Conservation (phyloP, 768 basidiomycete genomes). For the Multifurca ochricompacta region DNA sequence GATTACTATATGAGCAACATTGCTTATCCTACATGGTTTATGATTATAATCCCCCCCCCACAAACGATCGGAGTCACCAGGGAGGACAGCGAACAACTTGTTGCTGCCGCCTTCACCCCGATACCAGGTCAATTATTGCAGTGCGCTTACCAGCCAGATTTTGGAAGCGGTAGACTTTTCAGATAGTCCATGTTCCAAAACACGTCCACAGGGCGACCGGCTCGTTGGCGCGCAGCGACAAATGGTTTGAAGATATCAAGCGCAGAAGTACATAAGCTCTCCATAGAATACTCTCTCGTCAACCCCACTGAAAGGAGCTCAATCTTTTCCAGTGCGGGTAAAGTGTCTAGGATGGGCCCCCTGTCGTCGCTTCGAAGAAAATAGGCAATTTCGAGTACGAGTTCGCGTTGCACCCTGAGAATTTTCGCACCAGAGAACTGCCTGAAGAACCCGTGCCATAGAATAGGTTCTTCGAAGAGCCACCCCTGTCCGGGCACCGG, state of each 20-base stretch:
- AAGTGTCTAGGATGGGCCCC: not conserved
- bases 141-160: no score
- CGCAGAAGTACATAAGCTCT: not conserved
- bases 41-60: no score
- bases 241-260: not conserved
- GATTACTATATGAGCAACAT: no score
- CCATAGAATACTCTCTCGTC: fast-evolving
- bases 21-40: no score
- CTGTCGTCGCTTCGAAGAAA: not conserved
- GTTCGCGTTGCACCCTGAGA: not conserved
- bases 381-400: not conserved
- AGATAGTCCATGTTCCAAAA: no score
- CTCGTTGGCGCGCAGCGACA: not conserved
- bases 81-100: no score
- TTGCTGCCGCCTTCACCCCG: no score
- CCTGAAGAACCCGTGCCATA: not conserved
- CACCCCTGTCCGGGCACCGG: no score
- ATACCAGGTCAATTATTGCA: no score
- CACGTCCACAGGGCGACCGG: not conserved
- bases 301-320: not conserved
- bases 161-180: no score
- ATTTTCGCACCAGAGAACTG: not conserved
- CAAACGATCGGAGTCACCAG: no score
- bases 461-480: not conserved
- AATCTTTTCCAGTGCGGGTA: not conserved